Percentiles rank a stretch among this genome's conserved stretches.
Conservation (phyloP, 2,329 filamentous ascomycete species). For the Microsporum audouinii region DNA sequence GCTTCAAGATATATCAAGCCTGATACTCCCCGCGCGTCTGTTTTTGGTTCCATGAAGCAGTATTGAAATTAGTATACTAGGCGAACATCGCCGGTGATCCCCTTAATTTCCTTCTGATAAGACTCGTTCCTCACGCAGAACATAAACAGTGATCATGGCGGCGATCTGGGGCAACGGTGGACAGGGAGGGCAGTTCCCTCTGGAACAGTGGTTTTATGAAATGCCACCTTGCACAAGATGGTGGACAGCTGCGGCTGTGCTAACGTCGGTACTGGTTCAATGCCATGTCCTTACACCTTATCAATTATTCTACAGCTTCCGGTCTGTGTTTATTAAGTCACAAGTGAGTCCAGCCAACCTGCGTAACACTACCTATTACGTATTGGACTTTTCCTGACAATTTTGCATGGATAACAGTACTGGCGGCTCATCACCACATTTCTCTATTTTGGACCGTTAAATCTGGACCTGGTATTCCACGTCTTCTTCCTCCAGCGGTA, state of each 20-base stretch:
- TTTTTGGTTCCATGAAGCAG: not conserved
- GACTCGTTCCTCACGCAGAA: not conserved
- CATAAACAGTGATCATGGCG: conserved; percentile 26
- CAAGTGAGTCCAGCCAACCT: conserved; percentile 53
- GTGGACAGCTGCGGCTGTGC: conserved; percentile 90
- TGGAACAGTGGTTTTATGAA: conserved; percentile 98
- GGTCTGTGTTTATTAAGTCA: conserved; percentile 78
- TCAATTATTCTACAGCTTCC: conserved; percentile 93
- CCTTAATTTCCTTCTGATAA: not conserved
- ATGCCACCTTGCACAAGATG: conserved; percentile 92
- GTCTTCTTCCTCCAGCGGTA: conserved; percentile 98
- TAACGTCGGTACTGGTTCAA: conserved; percentile 80
- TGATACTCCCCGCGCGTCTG: not conserved
- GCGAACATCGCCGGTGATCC: not conserved
- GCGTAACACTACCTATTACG: not conserved
- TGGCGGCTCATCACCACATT: conserved; percentile 96
- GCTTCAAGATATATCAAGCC: no score
- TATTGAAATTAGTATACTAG: not conserved
- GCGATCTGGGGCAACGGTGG: conserved; percentile 34
- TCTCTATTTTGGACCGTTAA: conserved; percentile 91
- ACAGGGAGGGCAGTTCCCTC: conserved; percentile 53
- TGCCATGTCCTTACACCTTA: conserved; percentile 87
- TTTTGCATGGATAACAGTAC: conserved; percentile 48
- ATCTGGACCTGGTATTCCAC: conserved; percentile 88
- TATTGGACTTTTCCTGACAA: not conserved